Conservation (phyloP, 176 grass and related monocot genomes). For the Calamus simplicifolius region DNA sequence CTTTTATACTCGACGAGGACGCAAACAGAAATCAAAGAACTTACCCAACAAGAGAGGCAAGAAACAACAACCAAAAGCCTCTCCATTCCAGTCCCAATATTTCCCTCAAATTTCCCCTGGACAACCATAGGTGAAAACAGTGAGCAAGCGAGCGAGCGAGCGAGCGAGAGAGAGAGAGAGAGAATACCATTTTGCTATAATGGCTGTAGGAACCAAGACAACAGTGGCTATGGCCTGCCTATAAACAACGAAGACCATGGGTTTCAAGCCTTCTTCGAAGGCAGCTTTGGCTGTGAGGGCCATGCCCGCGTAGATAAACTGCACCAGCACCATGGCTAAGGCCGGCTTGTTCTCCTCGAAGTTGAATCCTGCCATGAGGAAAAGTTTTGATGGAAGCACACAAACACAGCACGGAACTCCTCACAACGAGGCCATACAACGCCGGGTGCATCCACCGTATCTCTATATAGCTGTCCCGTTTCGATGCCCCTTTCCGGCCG, state of each 20-base stretch:
- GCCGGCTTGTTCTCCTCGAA: constrained; percentile 56
- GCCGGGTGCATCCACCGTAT: no score
- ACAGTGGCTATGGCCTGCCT: constrained; percentile 45
- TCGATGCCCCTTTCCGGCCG: no score
- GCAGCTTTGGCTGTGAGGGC: constrained; percentile 44
- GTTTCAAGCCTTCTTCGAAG: constrained; percentile 55
- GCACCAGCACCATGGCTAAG: constrained; percentile 58
- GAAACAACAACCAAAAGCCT: constrained; percentile 56
- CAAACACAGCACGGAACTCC: no score
- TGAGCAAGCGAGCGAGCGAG: neutral
- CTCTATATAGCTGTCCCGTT: no score
- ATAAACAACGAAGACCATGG: constrained; percentile 81
- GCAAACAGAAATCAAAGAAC: neutral
- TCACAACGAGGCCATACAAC: no score
- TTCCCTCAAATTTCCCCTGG: constrained; percentile 36
- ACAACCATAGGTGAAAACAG: neutral
- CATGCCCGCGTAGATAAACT: constrained; percentile 65
- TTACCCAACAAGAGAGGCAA: constrained; percentile 61
- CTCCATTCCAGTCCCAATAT: constrained; percentile 18
- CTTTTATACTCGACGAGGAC: no score
- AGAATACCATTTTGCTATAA: constrained; percentile 29
- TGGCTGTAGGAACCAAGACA: constrained; percentile 28
- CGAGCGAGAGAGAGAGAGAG: constrained; percentile 16
- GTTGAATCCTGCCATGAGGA: neutral
- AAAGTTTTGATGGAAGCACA: no score